phyloP scores from a whole-genome alignment of 179 eudicot species.

The Beta lomatogona region DNA sequence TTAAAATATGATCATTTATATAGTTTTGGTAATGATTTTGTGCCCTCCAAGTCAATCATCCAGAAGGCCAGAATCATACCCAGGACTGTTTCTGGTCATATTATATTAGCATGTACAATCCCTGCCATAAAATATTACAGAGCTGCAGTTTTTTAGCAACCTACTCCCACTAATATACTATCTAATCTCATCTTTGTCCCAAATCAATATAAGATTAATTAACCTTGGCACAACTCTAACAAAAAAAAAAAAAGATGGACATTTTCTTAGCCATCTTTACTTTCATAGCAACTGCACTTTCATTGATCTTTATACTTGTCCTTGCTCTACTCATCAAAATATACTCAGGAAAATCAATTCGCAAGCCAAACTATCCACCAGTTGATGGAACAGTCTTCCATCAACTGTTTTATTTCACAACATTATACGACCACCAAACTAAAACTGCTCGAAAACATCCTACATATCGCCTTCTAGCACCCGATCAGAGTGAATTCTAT shows the following conservation, averaged over 20 bases:
- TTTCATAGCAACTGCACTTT: neutral
- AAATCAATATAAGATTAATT: neutral
- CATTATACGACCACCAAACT: constrained; percentile 33
- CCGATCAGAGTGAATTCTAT: constrained; percentile 50
- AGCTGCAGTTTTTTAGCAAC: no score
- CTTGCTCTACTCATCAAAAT: constrained; percentile 11
- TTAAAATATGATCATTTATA: no score
- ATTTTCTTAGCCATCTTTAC: constrained; percentile 10
- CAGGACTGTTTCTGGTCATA: no score
- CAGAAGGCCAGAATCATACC: no score
- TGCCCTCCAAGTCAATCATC: no score
- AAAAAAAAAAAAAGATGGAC: constrained; percentile 21
- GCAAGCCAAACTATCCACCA: constrained; percentile 30
- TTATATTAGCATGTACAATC: no score
- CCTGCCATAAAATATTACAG: no score
- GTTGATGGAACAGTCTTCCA: constrained; percentile 32
- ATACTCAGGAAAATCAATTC: constrained; percentile 32
- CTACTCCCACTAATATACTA: no score
- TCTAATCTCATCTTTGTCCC: neutral
- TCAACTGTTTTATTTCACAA: constrained; percentile 22
- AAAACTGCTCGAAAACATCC: constrained; percentile 43
- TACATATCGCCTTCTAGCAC: constrained; percentile 60
- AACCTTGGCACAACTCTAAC: neutral
- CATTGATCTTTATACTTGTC: neutral
- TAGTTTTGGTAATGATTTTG: no score